Conservation (phyloP, 2,329 filamentous ascomycete genomes). For the Cordyceps militaris region DNA sequence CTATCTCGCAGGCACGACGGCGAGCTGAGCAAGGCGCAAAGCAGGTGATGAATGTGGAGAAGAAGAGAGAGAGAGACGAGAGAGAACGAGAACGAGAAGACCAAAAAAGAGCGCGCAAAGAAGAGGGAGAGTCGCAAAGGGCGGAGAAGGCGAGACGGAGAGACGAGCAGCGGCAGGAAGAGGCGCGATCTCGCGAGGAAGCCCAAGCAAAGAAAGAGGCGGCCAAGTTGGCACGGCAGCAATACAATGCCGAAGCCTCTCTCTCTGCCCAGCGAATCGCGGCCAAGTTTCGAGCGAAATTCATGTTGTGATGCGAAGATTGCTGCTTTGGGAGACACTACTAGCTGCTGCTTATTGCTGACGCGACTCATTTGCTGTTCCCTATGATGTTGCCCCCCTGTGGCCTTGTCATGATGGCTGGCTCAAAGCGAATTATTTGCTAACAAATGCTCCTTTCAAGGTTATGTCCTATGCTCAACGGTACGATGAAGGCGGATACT, state of each 20-base stretch:
- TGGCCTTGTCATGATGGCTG: slow-evolving; percentile 21
- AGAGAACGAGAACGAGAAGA: background rate
- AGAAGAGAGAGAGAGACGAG: background rate
- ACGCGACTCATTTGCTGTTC: background rate
- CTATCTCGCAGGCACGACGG: background rate
- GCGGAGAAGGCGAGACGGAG: background rate
- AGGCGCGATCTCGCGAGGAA: background rate
- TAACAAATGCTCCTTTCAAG: slow-evolving; percentile 37
- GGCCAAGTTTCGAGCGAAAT: background rate
- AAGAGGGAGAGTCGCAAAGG: background rate
- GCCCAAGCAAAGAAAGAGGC: background rate
- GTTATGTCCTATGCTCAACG: slow-evolving; percentile 79
- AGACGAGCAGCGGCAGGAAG: background rate
- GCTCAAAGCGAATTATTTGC: slow-evolving; percentile 15
- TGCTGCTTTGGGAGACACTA: slow-evolving; percentile 12
- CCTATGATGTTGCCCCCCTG: too few relatives aligned
- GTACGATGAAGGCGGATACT: slow-evolving; percentile 60
- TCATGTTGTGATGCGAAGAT: background rate
- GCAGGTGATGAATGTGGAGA: slow-evolving; percentile 3
- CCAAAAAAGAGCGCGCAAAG: background rate
- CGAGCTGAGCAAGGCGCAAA: slow-evolving; percentile 4
- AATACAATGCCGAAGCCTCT: background rate
- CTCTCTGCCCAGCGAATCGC: background rate
- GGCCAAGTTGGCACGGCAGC: background rate
- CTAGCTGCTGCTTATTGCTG: slow-evolving; percentile 5